Evolutionary conservation across 805 yeast genomes (phyloP).

Genomic region (Hanseniaspora lachancei): DNA sequence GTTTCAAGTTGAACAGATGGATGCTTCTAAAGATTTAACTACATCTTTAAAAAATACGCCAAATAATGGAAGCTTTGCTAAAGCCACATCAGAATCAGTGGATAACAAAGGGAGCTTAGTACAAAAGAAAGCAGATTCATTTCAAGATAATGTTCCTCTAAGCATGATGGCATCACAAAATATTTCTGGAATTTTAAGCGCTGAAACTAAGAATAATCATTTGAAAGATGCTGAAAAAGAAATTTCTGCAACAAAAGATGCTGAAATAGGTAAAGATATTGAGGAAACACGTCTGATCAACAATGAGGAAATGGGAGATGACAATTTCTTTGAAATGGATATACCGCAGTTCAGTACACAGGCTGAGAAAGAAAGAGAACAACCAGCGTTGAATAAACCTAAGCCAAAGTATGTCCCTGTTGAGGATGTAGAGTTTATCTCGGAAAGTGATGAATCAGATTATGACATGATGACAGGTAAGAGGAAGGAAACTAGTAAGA

Average conservation of each 20-base stretch:
- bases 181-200: no score
- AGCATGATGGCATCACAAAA: no score
- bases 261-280: no score
- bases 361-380: neutral
- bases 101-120: neutral
- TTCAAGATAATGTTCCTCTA: no score
- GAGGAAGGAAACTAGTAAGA: neutral
- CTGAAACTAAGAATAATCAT: no score
- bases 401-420: neutral
- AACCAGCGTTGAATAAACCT: neutral
- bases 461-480: slow-evolving; percentile 4
- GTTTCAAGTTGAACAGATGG: no score
- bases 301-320: neutral
- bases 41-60: neutral
- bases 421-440: neutral
- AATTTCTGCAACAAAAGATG: neutral
- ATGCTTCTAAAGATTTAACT: no score
- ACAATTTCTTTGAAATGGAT: neutral
- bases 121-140: neutral
- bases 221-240: neutral
- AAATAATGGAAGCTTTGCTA: neutral
- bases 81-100: neutral
- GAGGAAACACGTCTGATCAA: neutral
- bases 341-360: neutral
- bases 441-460: slow-evolving; percentile 1